phyloP scores from a whole-genome alignment of 352 stramenopile species.

The Globisporangium spinosum region DNA sequence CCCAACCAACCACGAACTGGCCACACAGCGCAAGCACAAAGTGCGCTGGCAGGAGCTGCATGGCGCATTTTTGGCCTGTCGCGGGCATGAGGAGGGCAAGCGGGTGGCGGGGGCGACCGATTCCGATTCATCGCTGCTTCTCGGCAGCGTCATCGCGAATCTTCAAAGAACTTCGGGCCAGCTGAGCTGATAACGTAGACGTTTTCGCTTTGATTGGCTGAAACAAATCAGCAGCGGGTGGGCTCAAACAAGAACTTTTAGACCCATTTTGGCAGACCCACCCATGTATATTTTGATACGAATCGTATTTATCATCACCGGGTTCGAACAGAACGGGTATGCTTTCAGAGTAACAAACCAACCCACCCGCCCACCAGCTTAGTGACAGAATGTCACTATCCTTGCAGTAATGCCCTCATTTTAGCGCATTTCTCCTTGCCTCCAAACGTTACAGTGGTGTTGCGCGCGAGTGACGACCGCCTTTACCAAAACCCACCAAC shows the following conservation, averaged over 20 bases:
- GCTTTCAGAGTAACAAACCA: background rate
- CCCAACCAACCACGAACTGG: background rate
- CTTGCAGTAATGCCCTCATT: background rate
- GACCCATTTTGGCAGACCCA: background rate
- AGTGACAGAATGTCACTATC: background rate
- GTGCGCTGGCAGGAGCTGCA: background rate
- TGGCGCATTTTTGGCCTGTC: slow-evolving; percentile 7
- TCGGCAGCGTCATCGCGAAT: slow-evolving; percentile 17
- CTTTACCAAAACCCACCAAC: background rate
- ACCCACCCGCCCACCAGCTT: background rate
- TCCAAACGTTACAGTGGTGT: background rate
- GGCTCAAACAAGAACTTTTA: background rate
- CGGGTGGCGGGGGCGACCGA: background rate
- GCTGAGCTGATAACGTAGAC: slow-evolving; percentile 17
- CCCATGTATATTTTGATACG: background rate
- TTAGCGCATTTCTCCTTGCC: background rate
- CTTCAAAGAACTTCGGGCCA: slow-evolving; percentile 10
- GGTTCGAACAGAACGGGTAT: background rate
- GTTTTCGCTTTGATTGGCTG: slow-evolving; percentile 11
- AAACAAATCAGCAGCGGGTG: background rate
- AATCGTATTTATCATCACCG: background rate
- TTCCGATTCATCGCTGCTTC: slow-evolving; percentile 9
- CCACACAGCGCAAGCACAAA: background rate
- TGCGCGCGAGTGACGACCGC: background rate
- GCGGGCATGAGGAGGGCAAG: background rate